Conservation (phyloP, 2,329 filamentous ascomycete genomes). For the Sordariomycetes sp. region DNA sequence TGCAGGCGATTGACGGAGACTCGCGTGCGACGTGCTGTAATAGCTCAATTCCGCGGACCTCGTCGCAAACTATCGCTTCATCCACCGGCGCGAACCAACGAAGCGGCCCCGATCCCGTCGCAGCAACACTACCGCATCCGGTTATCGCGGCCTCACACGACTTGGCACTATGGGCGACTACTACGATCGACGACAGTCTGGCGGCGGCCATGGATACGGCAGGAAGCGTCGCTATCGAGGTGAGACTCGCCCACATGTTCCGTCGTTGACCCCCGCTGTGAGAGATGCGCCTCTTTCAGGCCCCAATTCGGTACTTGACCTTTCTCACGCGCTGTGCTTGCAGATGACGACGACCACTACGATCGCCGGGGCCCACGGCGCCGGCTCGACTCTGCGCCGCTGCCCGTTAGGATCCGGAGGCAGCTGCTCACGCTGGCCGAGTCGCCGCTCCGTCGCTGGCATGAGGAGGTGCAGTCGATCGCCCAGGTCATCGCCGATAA, state of each 20-base stretch:
- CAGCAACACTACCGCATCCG: neutral
- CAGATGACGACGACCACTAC: conserved; percentile 56
- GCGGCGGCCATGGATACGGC: conserved; percentile 34
- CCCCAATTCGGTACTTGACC: neutral
- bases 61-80: neutral
- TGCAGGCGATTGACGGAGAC: too few species aligned
- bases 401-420: conserved; percentile 61
- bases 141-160: neutral
- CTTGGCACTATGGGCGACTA: conserved; percentile 39
- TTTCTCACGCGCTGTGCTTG: conserved; percentile 10
- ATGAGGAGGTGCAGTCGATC: conserved; percentile 67
- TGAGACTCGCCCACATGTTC: neutral
- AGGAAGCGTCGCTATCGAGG: conserved; percentile 76
- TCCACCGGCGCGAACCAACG: neutral
- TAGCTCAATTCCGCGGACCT: neutral
- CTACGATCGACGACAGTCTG: conserved; percentile 42
- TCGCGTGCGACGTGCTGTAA: too few species aligned
- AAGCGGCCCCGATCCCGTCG: neutral
- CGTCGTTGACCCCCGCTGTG: neutral
- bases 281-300: neutral
- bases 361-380: conserved; percentile 65
- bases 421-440: conserved; percentile 75
- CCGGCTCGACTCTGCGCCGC: conserved; percentile 59
- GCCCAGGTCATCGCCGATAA: conserved; percentile 71
- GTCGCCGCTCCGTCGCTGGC: conserved; percentile 65